Conservation (phyloP, 2,329 filamentous ascomycete genomes). For the Aquanectria penicillioides region DNA sequence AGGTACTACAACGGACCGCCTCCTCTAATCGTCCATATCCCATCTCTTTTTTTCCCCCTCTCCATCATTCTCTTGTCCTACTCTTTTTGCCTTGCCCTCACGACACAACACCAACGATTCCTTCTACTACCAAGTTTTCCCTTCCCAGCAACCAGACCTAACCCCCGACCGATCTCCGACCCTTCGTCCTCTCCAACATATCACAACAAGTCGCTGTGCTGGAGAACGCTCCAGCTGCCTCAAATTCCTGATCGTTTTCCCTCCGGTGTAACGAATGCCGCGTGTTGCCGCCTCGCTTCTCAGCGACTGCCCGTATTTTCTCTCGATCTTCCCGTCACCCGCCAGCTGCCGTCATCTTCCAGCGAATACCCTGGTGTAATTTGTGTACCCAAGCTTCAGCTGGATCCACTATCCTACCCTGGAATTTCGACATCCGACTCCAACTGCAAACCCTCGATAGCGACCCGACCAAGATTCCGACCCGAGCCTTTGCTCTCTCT, state of each 20-base stretch:
- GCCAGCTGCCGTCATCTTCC: slow-evolving; percentile 14
- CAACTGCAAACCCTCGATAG: neutral
- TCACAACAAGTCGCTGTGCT: too few species aligned
- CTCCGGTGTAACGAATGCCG: slow-evolving; percentile 16
- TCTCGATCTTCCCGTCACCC: slow-evolving; percentile 14
- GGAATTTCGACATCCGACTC: neutral
- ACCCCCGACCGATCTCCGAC: slow-evolving; percentile 17
- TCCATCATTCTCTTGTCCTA: neutral
- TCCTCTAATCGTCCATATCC: neutral
- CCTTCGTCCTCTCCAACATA: slow-evolving; percentile 10
- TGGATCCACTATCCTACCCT: neutral
- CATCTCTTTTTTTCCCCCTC: neutral
- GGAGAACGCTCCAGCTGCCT: neutral
- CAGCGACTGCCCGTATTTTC: slow-evolving; percentile 12
- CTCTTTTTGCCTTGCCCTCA: neutral
- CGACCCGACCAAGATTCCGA: neutral
- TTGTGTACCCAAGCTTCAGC: neutral
- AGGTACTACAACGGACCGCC: neutral
- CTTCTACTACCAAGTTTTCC: too few species aligned
- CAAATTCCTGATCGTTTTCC: neutral
- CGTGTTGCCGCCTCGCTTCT: slow-evolving; percentile 14
- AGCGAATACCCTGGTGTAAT: slow-evolving; percentile 1
- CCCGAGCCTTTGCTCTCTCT: neutral
- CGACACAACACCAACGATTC: slow-evolving; percentile 4
- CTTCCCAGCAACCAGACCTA: too few species aligned